Evolutionary conservation across 257 asterid genomes (phyloP).

Genomic region (Solanum acaule): DNA sequence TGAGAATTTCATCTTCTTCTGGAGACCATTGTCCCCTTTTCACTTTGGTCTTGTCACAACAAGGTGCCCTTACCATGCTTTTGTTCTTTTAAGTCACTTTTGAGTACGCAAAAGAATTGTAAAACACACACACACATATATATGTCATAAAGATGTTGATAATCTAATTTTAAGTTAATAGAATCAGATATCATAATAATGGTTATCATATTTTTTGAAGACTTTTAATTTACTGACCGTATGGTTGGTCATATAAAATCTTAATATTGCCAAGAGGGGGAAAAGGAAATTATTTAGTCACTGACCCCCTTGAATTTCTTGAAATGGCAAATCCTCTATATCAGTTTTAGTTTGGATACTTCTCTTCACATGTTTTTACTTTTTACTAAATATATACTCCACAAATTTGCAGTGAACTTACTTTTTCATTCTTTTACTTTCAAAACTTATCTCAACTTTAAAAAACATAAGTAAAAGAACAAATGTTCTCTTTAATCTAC

Average conservation of each 20-base stretch:
- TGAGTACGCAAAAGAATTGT: not conserved
- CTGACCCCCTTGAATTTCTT: not conserved
- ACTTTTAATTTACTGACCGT: not conserved
- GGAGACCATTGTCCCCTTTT: constrained; percentile 61
- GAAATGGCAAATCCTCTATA: not conserved
- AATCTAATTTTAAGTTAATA: not conserved
- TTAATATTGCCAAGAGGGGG: not conserved
- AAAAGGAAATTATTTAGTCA: not conserved
- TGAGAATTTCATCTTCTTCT: constrained; percentile 50
- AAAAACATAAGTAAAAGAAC: not conserved
- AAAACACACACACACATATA: not conserved
- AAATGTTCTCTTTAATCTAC: not conserved
- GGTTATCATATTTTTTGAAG: not conserved
- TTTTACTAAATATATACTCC: not conserved
- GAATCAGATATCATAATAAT: not conserved
- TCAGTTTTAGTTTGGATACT: not conserved
- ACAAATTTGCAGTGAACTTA: not conserved
- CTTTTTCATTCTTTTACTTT: not conserved
- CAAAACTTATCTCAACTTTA: not conserved
- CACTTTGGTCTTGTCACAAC: constrained; percentile 57
- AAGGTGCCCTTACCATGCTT: constrained; percentile 42
- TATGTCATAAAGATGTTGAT: not conserved
- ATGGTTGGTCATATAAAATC: not conserved
- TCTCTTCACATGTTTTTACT: not conserved
- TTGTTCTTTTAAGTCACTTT: not conserved